Percentiles rank a stretch among this genome's conserved stretches.
Evolutionary conservation across 495 filamentous ascomycete genomes (phyloP).

Genomic region (Aspergillus hancockii): DNA sequence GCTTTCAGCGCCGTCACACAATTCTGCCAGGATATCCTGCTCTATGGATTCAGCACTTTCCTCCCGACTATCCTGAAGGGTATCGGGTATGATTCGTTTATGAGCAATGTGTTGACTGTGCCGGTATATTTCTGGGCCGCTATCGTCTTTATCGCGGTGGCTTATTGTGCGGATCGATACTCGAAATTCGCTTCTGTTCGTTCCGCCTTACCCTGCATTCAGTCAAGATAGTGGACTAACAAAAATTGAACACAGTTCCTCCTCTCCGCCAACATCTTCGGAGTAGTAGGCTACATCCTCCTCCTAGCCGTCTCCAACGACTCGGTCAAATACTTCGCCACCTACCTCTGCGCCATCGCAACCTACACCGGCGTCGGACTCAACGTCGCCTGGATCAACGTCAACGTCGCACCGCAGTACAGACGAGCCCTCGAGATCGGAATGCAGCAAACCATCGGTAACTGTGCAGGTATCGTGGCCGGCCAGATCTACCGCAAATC

Average conservation of each 20-base stretch:
- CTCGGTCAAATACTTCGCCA: conserved; percentile 56
- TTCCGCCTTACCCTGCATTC: neutral
- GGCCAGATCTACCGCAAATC: conserved; percentile 34
- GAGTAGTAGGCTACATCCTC: conserved; percentile 53
- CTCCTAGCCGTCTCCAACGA: conserved; percentile 41
- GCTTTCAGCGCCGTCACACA: conserved; percentile 48
- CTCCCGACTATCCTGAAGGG: conserved; percentile 55
- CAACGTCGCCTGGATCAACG: conserved; percentile 57
- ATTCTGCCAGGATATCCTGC: conserved; percentile 55
- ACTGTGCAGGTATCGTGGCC: conserved; percentile 41
- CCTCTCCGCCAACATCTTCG: conserved; percentile 44
- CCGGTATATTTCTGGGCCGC: conserved; percentile 46
- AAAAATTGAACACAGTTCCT: conserved; percentile 43
- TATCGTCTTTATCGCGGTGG: conserved; percentile 42
- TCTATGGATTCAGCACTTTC: conserved; percentile 63
- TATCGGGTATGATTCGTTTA: conserved; percentile 51
- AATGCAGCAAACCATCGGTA: conserved; percentile 59
- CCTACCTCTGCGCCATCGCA: conserved; percentile 53
- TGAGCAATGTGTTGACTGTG: conserved; percentile 47
- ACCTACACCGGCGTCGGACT: conserved; percentile 52
- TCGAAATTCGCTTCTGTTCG: conserved; percentile 40
- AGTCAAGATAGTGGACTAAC: no score
- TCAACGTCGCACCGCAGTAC: conserved; percentile 60
- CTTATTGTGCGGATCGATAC: conserved; percentile 42
- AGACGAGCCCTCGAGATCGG: conserved; percentile 56